A percentile compares a stretch with the other conserved stretches of the same genome.
phyloP scores from a whole-genome alignment of 257 asterid species.

The Haberlea rhodopensis region DNA sequence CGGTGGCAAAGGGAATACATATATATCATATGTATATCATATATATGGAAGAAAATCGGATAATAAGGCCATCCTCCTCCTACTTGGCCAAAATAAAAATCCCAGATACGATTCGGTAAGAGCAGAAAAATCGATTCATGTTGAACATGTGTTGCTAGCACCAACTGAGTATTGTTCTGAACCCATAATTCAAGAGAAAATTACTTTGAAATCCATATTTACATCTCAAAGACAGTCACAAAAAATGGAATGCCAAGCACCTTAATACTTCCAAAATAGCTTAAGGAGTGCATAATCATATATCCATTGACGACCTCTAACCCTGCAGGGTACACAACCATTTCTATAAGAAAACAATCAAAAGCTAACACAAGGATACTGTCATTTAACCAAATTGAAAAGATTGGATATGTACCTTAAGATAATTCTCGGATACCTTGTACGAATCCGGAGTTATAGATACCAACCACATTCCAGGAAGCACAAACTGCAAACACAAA shows the following conservation, averaged over 20 bases:
- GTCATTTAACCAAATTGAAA: neutral
- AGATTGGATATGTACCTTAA: constrained; percentile 37
- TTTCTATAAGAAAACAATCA: constrained; percentile 18
- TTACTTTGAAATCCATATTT: constrained; percentile 28
- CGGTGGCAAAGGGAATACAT: neutral
- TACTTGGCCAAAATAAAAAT: neutral
- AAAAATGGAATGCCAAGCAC: constrained; percentile 25
- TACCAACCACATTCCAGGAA: constrained; percentile 61
- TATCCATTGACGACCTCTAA: constrained; percentile 28
- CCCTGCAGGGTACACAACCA: constrained; percentile 33
- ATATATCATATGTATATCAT: neutral
- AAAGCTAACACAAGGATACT: neutral
- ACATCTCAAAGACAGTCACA: constrained; percentile 28
- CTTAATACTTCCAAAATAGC: constrained; percentile 32
- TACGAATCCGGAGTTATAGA: constrained; percentile 53
- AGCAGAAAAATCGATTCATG: neutral
- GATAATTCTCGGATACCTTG: constrained; percentile 42
- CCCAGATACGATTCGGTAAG: neutral
- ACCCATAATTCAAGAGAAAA: constrained; percentile 31
- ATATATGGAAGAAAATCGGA: too few relatives aligned
- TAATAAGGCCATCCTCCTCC: neutral
- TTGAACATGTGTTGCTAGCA: neutral
- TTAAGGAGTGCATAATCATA: constrained; percentile 23
- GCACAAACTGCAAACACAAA: constrained; percentile 40
- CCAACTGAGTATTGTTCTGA: constrained; percentile 15